phyloP scores from a whole-genome alignment of 495 filamentous ascomycete species.

The Xylaria scruposa region DNA sequence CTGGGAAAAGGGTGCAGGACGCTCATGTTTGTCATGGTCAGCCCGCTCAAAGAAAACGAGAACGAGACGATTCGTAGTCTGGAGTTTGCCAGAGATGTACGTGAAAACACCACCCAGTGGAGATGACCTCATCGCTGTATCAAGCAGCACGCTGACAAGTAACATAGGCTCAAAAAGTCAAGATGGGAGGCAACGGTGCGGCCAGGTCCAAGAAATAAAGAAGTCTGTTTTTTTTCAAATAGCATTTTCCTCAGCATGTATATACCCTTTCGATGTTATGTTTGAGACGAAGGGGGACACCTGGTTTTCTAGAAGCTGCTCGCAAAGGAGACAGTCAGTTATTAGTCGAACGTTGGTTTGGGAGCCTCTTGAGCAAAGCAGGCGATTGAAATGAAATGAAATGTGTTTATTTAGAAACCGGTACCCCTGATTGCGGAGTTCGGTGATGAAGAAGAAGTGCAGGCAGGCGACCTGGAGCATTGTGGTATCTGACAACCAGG shows the following conservation, averaged over 20 bases:
- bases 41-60: constrained; percentile 88
- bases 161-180: constrained; percentile 41
- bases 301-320: neutral
- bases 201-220: constrained; percentile 32
- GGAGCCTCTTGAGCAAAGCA: constrained; percentile 17
- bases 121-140: neutral
- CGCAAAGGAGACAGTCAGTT: neutral
- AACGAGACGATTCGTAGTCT: constrained; percentile 93
- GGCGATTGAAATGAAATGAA: constrained; percentile 21
- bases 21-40: constrained; percentile 99
- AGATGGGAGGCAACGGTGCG: constrained; percentile 38
- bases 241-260: neutral
- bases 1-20: constrained; percentile 96
- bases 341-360: neutral
- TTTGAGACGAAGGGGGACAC: neutral
- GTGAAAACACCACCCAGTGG: constrained; percentile 22
- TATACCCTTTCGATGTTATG: constrained; percentile 16
- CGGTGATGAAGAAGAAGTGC: neutral
- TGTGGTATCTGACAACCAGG: neutral
- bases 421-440: neutral
- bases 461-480: neutral
- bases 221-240: neutral
- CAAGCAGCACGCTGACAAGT: constrained; percentile 24
- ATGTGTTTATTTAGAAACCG: neutral
- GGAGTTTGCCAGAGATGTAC: constrained; percentile 92